Conservation (phyloP, 768 basidiomycete genomes). For the Russula virescens region DNA sequence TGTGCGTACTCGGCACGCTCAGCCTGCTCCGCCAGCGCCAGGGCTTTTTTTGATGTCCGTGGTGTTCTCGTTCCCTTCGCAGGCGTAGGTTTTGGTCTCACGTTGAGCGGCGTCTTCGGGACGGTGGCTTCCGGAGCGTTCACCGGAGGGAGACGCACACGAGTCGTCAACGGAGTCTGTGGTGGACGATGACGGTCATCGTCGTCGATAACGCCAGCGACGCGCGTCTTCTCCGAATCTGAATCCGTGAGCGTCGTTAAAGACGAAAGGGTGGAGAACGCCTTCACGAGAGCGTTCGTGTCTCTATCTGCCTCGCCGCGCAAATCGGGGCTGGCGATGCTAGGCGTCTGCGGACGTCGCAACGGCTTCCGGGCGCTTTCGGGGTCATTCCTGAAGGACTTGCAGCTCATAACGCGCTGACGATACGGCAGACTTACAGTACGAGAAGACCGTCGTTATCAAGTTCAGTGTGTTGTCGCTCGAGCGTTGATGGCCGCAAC, state of each 20-base stretch:
- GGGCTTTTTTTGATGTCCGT: constrained; percentile 21
- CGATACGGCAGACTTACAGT: not conserved
- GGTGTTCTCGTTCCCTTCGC: constrained; percentile 19
- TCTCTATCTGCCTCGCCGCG: not conserved
- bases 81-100: constrained; percentile 8
- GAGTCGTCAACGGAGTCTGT: too few relatives aligned
- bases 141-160: not conserved
- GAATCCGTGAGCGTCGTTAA: constrained; percentile 16
- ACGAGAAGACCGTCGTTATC: constrained; percentile 4
- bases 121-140: not conserved
- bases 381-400: constrained; percentile 1
- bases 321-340: not conserved
- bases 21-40: constrained; percentile 16
- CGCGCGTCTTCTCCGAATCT: not conserved
- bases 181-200: not conserved
- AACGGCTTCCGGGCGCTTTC: constrained; percentile 8
- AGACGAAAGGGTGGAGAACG: constrained; percentile 17
- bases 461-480: not conserved
- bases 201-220: not conserved
- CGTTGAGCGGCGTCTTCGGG: constrained; percentile 4
- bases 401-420: too few relatives aligned
- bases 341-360: constrained; percentile 1
- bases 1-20: constrained; percentile 22
- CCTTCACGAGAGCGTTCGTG: constrained; percentile 3
- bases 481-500: not conserved